These are phyloP conservation scores for Beverwykella pulmonaria DNA, from an alignment of 495 filamentous ascomycete species.

Conservation along the genomic window DNA sequence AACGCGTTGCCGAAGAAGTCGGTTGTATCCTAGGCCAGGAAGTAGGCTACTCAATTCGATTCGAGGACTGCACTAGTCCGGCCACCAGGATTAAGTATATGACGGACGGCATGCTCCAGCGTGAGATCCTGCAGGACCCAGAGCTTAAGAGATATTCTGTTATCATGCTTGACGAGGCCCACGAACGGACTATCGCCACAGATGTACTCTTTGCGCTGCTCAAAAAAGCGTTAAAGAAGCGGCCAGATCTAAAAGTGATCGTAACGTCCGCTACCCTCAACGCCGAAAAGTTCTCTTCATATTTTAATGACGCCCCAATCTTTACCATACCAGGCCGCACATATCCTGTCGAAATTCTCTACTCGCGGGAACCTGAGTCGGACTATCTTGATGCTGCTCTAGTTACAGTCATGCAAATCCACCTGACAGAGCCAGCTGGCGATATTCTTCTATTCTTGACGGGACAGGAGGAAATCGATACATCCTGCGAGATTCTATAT, in stretches of 20 bases:
- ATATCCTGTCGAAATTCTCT: background rate
- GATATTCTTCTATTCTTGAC: background rate
- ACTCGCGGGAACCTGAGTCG: background rate
- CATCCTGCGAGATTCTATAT: background rate
- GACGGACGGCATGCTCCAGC: background rate
- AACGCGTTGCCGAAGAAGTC: background rate
- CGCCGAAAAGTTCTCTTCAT: slow-evolving; percentile 1
- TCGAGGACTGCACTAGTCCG: background rate
- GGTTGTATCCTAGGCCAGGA: background rate
- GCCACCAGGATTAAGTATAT: background rate
- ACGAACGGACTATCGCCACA: background rate
- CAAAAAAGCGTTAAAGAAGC: background rate
- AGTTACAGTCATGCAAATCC: background rate
- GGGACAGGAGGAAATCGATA: background rate
- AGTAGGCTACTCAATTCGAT: slow-evolving; percentile 1
- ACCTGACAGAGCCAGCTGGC: background rate
- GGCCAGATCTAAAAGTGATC: background rate
- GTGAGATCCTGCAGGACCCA: background rate
- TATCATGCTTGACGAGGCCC: background rate
- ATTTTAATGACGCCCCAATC: slow-evolving; percentile 1
- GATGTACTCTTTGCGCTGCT: background rate
- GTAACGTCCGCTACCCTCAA: background rate
- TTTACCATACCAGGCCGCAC: background rate
- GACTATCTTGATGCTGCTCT: background rate
- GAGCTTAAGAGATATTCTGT: background rate